Conservation (phyloP, 257 asterid species). For the Ballota nigra region DNA sequence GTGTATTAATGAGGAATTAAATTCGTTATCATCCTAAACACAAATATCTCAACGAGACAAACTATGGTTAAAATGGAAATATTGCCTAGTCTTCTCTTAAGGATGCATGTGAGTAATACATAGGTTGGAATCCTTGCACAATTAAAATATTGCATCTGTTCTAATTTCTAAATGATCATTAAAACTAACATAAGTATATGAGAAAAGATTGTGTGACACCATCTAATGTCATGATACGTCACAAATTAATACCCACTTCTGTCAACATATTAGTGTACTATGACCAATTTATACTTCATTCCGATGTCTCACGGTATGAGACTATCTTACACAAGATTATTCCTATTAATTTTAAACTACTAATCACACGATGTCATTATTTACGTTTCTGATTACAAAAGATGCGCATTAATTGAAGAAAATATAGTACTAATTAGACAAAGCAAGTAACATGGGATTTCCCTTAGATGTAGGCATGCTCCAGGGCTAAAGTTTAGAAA, state of each 20-base stretch:
- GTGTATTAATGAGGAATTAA: no score
- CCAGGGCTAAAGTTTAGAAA: not conserved
- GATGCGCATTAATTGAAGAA: not conserved
- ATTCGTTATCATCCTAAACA: not conserved
- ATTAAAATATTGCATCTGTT: not conserved
- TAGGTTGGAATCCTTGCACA: not conserved
- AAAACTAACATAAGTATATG: not conserved
- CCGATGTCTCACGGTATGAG: no score
- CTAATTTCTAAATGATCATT: not conserved
- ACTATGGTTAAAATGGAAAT: not conserved
- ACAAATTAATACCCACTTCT: no score
- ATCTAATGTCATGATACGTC: no score
- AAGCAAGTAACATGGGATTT: not conserved
- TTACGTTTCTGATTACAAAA: not conserved
- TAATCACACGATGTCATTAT: slow-evolving; percentile 7
- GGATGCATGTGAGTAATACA: slow-evolving; percentile 13
- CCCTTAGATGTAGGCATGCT: slow-evolving; percentile 18
- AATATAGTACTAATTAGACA: not conserved
- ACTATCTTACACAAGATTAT: no score
- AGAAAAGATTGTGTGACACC: no score
- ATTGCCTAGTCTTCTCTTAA: not conserved
- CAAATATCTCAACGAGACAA: not conserved
- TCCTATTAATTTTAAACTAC: not conserved
- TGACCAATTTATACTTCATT: no score
- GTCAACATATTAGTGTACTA: no score